Base-by-base conservation (phyloP, 331 rosid species). In the Cydonia oblonga region DNA sequence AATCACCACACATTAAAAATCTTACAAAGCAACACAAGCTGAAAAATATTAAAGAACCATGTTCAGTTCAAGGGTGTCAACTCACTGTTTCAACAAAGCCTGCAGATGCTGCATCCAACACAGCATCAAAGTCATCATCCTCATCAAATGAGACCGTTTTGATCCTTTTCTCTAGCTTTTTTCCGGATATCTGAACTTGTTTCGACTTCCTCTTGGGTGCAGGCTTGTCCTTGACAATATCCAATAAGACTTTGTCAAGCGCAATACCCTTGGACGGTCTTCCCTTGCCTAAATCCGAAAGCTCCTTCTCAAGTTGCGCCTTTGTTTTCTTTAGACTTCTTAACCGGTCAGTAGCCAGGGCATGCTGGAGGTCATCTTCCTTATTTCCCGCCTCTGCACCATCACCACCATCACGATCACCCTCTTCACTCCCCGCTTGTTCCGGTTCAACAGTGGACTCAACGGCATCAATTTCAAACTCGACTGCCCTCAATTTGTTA, bases 41-140 rank as follows among this genome's bases (percentile, higher is more conserved):
- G 57, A 58, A 1, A 5, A 57, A 71, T 32, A 71, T 32, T 19
- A 5, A 3, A 12, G 16, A 52, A n/a, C 42, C 14, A 44, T 62
- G 20, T 67, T 68, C 74, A 76, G 65, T 61, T 51, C 42, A 81
- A 84, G 97, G 89, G 68, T 52, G 52, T 44, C 33, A 81, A 85
- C 98, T 91, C 84, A 91, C 98, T 4, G 96, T 93, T 88, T 93
- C 98, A 61, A 93, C 88, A 83, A 93, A 87, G 67, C 98, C 96
- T 5, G 89, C 81, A 32, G 98, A 86, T 70, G 97, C 97, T 30
- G 97, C 96, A 87, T 95, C 98, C 85, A 89, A 80, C 78, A 78
- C 87, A 70, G 96, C 91, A 70, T 95, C 97, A 74, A 91, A 89
- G 76, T 87, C 96, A 71, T 42, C 80, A 81, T 95, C 98, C 22